A percentile compares a stretch with the other conserved stretches of the same genome.
Conservation (phyloP, 768 basidiomycete species). For the Boletus pseudo-olivaceus region DNA sequence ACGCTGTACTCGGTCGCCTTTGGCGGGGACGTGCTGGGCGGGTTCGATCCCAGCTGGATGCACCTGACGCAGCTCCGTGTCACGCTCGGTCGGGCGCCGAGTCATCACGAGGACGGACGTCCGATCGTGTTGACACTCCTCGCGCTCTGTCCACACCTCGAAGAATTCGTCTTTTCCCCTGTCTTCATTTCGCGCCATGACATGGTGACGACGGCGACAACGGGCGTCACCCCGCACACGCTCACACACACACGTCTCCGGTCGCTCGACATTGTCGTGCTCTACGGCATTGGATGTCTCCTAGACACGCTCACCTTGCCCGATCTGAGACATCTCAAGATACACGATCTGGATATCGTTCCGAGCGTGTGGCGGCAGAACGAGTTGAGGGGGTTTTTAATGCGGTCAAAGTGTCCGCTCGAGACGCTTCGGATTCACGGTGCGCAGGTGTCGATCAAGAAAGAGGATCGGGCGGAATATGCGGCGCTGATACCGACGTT, state of each 20-base stretch:
- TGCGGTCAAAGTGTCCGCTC: conserved; percentile 20
- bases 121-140: conserved; percentile 12
- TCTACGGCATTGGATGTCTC: conserved; percentile 2
- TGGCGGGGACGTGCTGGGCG: neutral
- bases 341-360: conserved; percentile 15
- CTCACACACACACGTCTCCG: conserved; percentile 15
- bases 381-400: conserved; percentile 16
- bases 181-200: conserved; percentile 1
- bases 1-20: conserved; percentile 4
- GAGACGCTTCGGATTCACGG: conserved; percentile 16
- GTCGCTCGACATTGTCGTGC: conserved; percentile 7
- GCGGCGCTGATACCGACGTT: conserved; percentile 17
- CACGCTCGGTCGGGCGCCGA: neutral
- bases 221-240: neutral
- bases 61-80: conserved; percentile 15
- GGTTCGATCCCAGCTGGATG: conserved; percentile 13
- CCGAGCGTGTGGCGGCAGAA: conserved; percentile 13
- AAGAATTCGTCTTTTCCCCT: conserved; percentile 7
- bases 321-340: conserved; percentile 4
- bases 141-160: conserved; percentile 18
- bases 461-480: conserved; percentile 13
- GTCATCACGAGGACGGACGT: neutral
- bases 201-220: neutral
- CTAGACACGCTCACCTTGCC: conserved; percentile 17
- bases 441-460: conserved; percentile 8